Evolutionary conservation across 441 rosid genomes (phyloP), one percentile per base, ranked within the genome.

Genomic region (Gossypium aridum): DNA sequence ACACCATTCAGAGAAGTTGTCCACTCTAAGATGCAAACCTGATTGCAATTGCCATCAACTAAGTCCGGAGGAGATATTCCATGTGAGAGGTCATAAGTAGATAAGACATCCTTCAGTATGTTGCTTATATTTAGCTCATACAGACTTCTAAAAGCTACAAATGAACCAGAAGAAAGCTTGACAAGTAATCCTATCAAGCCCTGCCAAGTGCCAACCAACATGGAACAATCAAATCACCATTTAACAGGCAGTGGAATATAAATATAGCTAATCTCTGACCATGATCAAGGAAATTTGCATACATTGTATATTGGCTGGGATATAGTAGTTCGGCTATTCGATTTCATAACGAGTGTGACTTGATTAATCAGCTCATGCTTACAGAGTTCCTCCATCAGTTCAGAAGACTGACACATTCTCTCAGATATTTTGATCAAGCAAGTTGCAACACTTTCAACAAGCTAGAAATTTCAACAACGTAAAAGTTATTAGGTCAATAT

Each of bases 351-450:
- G 79, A 84, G 92, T 6, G 81, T 82, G 54, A 89, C 88, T 77
- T 93, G 93, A 79, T 87, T 75, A 60, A 93, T 85, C 60, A 96
- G 82, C 69, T 94, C 92, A 82, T 91, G 93, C 60, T 80, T 83
- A 85, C 99, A 96, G n/a, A 92, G 86, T 80, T 90, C 93, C 85
- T 91, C 92, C 83, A 92, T 77, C 91, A 87, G 82, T 80, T 82
- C 91, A 3, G 96, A 83, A 69, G 91, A 91, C 79, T 87, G 89
- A 77, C 89, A 78, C 45, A 90, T 87, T 75, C 81, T 89, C 74
- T 91, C 97, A 65, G 85, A 89, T 81, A 93, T 91, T 85, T 91
- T 92, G 79, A 90, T 90, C 83, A 96, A 85, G 86, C 94, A 92
- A 80, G 77, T 83, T 13, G 91, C 95, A 71, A 87, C 98, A 83